A percentile compares a stretch with the other conserved stretches of the same genome.
phyloP scores from a whole-genome alignment of 352 stramenopile species.

The Pythium chondricola region DNA sequence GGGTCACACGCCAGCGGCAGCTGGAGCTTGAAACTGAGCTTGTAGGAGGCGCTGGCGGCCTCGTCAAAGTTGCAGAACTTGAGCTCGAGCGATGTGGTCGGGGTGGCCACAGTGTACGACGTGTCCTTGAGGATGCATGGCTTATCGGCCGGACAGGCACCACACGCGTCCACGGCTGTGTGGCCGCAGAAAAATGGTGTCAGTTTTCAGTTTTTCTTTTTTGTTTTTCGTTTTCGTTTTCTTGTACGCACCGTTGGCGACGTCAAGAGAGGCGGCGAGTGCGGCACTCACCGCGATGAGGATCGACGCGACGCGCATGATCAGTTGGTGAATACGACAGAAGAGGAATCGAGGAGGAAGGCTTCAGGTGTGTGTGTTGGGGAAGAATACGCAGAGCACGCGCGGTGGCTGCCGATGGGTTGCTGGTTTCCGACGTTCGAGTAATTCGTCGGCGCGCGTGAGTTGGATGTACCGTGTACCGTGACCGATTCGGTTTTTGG shows the following conservation, averaged over 20 bases:
- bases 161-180: constrained; percentile 36
- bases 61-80: constrained; percentile 69
- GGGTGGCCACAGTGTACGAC: constrained; percentile 25
- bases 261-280: not conserved
- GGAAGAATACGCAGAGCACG: not conserved
- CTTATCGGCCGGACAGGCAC: constrained; percentile 35
- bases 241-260: constrained; percentile 4
- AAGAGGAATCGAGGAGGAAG: not conserved
- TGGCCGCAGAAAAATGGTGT: not conserved
- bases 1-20: constrained; percentile 43
- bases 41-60: constrained; percentile 18
- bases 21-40: constrained; percentile 38
- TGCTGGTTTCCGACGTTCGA: not conserved
- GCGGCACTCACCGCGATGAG: not conserved
- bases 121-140: constrained; percentile 55
- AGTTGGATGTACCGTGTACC: too few species aligned
- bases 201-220: not conserved
- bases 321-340: too few species aligned
- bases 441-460: too few species aligned
- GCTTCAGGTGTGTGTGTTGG: not conserved
- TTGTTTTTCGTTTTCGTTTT: too few species aligned
- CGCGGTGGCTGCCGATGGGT: too few species aligned
- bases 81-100: constrained; percentile 34
- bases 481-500: too few species aligned
- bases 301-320: not conserved